These are phyloP conservation scores for Rosa lucieae DNA, from an alignment of 306 rosid species.

Conservation along the genomic window DNA sequence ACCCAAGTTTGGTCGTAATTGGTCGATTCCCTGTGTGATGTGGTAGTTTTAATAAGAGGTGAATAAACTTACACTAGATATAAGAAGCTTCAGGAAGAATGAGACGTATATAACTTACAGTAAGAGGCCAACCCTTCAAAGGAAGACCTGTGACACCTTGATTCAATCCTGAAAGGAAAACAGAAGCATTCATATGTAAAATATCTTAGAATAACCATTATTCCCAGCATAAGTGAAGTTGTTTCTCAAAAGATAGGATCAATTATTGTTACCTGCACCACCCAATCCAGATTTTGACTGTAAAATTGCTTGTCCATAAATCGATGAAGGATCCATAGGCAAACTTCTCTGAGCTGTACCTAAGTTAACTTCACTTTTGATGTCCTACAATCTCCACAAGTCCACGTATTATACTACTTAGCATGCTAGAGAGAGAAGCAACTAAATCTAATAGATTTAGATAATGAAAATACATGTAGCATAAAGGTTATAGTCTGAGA, in stretches of 20 bases:
- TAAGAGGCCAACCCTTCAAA: conserved; percentile 94
- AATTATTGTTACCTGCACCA: conserved; percentile 56
- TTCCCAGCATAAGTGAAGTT: not conserved
- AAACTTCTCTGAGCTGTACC: conserved; percentile 71
- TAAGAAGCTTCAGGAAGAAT: conserved; percentile 5
- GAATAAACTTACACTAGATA: not conserved
- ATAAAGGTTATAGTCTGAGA: conserved; percentile 23
- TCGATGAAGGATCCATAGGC: conserved; percentile 82
- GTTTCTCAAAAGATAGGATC: not conserved
- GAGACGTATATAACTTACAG: conserved; percentile 54
- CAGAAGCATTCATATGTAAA: conserved; percentile 8
- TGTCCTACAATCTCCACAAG: conserved; percentile 51
- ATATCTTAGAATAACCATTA: conserved; percentile 5
- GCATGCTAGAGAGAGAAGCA: conserved; percentile 25
- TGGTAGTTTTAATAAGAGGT: not conserved
- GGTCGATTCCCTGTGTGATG: conserved; percentile 72
- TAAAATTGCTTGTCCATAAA: conserved; percentile 81
- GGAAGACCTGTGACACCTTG: conserved; percentile 79
- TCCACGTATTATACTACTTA: conserved; percentile 33
- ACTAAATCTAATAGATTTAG: not conserved
- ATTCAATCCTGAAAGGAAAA: conserved; percentile 59
- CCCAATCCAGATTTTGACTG: conserved; percentile 87
- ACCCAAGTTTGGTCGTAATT: conserved; percentile 73
- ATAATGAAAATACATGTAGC: conserved; percentile 14
- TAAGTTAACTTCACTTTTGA: conserved; percentile 67